A percentile compares a stretch with the other conserved stretches of the same genome.
phyloP scores from a whole-genome alignment of 208 protist species.

The Leishmania martiniquensis region DNA sequence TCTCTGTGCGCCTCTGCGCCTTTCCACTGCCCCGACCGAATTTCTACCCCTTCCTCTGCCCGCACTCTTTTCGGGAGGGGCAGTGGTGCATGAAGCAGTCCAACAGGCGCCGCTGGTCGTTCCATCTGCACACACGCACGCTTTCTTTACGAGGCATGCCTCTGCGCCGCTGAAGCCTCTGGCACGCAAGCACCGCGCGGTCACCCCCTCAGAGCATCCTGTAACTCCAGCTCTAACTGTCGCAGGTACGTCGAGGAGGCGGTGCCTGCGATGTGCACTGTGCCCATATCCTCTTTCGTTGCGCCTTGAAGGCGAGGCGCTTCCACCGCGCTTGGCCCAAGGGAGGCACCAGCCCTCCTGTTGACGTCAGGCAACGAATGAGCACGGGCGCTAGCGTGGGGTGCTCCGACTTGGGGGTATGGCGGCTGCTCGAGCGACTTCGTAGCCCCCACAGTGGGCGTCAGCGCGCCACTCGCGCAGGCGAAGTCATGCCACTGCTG shows the following conservation, averaged over 20 bases:
- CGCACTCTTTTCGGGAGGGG: background rate
- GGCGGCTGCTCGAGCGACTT: background rate
- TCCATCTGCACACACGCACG: background rate
- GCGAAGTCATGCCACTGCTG: background rate
- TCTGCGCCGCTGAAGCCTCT: background rate
- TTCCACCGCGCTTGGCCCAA: background rate
- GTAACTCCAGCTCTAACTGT: conserved; percentile 36
- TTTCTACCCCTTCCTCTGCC: background rate
- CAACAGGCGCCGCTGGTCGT: background rate
- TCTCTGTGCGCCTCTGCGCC: background rate
- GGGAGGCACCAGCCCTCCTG: background rate
- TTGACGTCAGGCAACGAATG: background rate
- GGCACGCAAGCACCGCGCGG: conserved; percentile 8
- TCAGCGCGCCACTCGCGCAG: background rate
- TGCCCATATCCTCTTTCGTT: background rate
- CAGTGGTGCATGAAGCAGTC: background rate
- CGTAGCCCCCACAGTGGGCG: background rate
- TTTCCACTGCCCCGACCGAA: background rate
- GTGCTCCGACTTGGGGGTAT: background rate
- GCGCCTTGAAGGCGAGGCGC: background rate
- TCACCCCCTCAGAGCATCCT: conserved; percentile 31
- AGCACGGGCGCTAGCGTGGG: background rate
- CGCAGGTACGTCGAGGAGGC: conserved; percentile 27
- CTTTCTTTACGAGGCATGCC: background rate
- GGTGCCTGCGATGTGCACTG: conserved; percentile 17